Base-by-base conservation (phyloP, 2,329 filamentous ascomycete species). In the Colletotrichum destructivum region DNA sequence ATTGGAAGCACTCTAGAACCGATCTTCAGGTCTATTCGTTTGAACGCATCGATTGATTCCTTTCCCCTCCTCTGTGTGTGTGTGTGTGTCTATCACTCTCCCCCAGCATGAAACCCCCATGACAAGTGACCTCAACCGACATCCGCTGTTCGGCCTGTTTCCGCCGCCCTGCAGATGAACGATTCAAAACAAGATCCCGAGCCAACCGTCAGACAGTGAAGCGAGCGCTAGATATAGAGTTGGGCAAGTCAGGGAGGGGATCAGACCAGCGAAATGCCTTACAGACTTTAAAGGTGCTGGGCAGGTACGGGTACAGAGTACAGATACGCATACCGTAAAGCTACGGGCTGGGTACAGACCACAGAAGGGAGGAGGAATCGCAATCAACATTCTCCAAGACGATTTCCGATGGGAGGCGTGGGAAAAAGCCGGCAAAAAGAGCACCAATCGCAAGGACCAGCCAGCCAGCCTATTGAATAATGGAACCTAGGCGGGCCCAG, bases 1-100 rank as follows among this genome's bases (percentile, higher is more conserved):
- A 44, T 26, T 52, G 65, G 59, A 71, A 62, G 15, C 15, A 71
- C 69, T 71, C 69, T 63, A 69, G 69, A 71, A 69, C 44, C 11
- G 23, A 59, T 71, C 57, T 71, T 63, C 57, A 52, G 31, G 42
- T 26, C n/a, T 57, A 12, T 57, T n/a, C 54, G 16, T 51, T 51
- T 38, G 8, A n/a, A 18, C 2, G n/a, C 51, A 40, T 38, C n/a
- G 15, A 12, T 51, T 62, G 46, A 11, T 35, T 18, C 13, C 5
- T 13, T 35, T 61, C 11, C 23, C 42, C 9, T 11, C 4, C 38
- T 8, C 7, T 35, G 9, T 26, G 26, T 26, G 26, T 31, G 26
- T 31, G 9, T 35, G 31, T 9, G 35, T 38, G 35, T 38, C 15
- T 35, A 38, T 23, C 23, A n/a, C 9, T 12, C 11, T 23, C 21